Percentiles rank a stretch among this genome's conserved stretches.
phyloP scores from a whole-genome alignment of 1,284 basidiomycete species.

The Melanopsichium pennsylvanicum region DNA sequence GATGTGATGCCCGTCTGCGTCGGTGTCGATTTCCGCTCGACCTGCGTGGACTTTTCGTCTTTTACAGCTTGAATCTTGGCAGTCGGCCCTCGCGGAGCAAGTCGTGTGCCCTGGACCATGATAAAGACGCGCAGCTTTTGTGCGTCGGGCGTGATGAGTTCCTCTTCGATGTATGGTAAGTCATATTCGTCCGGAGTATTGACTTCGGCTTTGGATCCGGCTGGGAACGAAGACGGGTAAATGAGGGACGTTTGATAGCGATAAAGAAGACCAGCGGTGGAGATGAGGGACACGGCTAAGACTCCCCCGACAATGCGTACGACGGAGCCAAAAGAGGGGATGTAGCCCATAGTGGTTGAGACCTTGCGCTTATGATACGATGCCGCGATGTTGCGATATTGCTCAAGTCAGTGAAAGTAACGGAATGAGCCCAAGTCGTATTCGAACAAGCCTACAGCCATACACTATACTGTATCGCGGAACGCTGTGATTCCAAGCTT shows the following conservation, averaged over 20 bases:
- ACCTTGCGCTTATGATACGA: too few species aligned
- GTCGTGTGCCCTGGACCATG: constrained; percentile 52
- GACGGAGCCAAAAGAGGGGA: constrained; percentile 37
- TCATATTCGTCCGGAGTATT: constrained; percentile 58
- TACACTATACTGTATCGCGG: too few species aligned
- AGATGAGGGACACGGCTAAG: constrained; percentile 49
- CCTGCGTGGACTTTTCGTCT: constrained; percentile 10
- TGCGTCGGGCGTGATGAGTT: constrained; percentile 59
- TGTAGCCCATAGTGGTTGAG: constrained; percentile 31
- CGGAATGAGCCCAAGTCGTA: too few species aligned
- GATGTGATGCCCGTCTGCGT: constrained; percentile 18
- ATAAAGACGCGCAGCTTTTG: constrained; percentile 54
- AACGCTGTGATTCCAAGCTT: too few species aligned
- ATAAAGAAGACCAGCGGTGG: constrained; percentile 61
- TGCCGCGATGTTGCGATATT: too few species aligned
- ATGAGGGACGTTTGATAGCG: constrained; percentile 62
- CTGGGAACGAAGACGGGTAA: constrained; percentile 60
- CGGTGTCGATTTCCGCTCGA: constrained; percentile 26
- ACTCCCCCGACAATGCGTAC: constrained; percentile 45
- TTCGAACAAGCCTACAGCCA: too few species aligned
- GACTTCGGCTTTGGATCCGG: constrained; percentile 56
- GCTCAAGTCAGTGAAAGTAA: too few species aligned
- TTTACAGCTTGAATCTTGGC: constrained; percentile 13
- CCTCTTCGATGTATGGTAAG: constrained; percentile 55
- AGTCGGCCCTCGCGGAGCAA: constrained; percentile 3